Conservation (phyloP, 2,329 filamentous ascomycete species). For the Chaetomiaceae sp. region DNA sequence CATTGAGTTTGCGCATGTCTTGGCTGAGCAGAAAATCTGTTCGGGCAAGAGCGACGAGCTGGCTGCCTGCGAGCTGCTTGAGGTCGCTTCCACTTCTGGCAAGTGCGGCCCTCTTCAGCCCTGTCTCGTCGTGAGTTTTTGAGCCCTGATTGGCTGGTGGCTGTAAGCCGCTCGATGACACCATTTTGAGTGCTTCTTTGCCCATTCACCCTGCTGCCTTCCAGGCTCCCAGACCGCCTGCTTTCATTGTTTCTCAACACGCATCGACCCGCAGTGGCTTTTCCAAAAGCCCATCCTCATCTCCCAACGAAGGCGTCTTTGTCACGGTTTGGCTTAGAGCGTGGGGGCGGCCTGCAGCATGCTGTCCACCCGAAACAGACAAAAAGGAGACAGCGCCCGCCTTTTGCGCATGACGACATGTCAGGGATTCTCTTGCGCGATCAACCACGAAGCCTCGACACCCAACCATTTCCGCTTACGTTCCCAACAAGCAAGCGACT, state of each 20-base stretch:
- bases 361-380: slow-evolving; percentile 2
- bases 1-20: background rate
- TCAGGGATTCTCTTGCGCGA: slow-evolving; percentile 20
- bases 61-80: background rate
- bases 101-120: background rate
- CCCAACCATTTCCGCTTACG: slow-evolving; percentile 10
- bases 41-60: background rate
- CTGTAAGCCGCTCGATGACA: slow-evolving; percentile 2
- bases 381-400: slow-evolving; percentile 16
- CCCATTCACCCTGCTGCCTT: slow-evolving; percentile 3
- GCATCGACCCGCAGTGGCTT: background rate
- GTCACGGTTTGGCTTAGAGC: slow-evolving; percentile 4
- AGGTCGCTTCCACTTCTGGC: slow-evolving; percentile 2
- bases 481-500: background rate
- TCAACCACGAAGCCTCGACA: slow-evolving; percentile 9
- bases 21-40: background rate
- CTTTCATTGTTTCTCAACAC: background rate
- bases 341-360: slow-evolving; percentile 13
- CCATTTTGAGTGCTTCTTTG: slow-evolving; percentile 6
- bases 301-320: background rate
- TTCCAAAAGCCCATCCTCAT: background rate
- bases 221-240: too few species aligned
- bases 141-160: slow-evolving; percentile 1
- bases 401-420: slow-evolving; percentile 19
- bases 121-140: background rate